Evolutionary conservation across 768 basidiomycete genomes (phyloP).

Genomic region (Lactarius sanguifluus): DNA sequence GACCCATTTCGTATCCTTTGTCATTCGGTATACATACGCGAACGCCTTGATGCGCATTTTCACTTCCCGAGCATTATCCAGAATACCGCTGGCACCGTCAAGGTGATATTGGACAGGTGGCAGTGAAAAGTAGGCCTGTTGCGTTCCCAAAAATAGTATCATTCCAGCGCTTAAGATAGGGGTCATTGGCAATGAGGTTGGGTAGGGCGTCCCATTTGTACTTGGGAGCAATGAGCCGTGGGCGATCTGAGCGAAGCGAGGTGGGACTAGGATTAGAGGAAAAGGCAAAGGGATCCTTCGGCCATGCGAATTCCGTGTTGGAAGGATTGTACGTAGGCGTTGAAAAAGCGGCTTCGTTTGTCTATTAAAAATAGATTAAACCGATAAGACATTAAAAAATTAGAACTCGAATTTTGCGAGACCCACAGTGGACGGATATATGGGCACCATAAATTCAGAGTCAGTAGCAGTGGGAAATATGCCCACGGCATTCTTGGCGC

Average conservation of each 20-base stretch:
- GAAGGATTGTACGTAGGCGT: constrained; percentile 68
- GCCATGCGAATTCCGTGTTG: constrained; percentile 64
- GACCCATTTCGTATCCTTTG: constrained; percentile 89
- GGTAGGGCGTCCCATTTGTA: constrained; percentile 91
- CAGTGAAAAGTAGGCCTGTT: constrained; percentile 58
- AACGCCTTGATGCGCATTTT: constrained; percentile 93
- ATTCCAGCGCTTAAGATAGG: constrained; percentile 90
- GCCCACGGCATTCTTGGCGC: constrained; percentile 60
- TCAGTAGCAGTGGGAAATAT: constrained; percentile 78
- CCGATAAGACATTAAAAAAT: background rate
- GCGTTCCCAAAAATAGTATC: constrained; percentile 88
- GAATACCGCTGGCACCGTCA: constrained; percentile 87
- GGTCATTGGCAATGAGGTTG: constrained; percentile 71
- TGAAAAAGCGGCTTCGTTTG: constrained; percentile 69
- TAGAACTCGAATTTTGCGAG: background rate
- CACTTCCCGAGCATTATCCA: constrained; percentile 86
- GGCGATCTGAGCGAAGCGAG: constrained; percentile 70
- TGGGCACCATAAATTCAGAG: constrained; percentile 72
- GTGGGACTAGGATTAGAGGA: constrained; percentile 64
- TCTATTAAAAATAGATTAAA: constrained; percentile 44
- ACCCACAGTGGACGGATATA: constrained; percentile 88
- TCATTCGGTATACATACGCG: constrained; percentile 86
- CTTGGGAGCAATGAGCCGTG: constrained; percentile 85
- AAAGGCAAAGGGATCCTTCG: constrained; percentile 64
- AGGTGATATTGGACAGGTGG: constrained; percentile 67